Evolutionary conservation across 148 eudicot species (phyloP), one percentile per base, ranked within the genome.

Genomic region (Vaccinium vitisidaea): DNA sequence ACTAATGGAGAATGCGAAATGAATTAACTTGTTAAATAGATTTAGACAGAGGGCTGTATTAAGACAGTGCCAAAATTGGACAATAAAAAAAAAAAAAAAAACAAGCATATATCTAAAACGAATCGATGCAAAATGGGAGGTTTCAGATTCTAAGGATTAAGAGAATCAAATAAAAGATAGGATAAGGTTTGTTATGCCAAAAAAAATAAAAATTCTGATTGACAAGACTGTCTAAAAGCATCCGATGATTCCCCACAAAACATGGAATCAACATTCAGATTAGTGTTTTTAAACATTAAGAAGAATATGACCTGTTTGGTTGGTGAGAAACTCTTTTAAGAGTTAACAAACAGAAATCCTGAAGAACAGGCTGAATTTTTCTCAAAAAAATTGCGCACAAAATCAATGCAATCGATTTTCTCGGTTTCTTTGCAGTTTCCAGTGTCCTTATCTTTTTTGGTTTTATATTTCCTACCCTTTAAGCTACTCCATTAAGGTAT

Each of bases 61-160:
- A 55, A 69, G 67, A 52, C 71, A 70, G 53, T 74, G 46, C 59
- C 73, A 16, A 80, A 48, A 73, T 73, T 80, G 80, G 73, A 85
- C 80, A 80, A 56, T 56, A 36, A 5, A 84, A 65, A 65, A 63
- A 61, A 27, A 65, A 15, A 4, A 63, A 61, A 27, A 65, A 15
- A 4, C n/a, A 83, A 21, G 63, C 71, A 70, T 43, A 77, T 80
- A 81, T 80, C 77, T 79, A 55, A 80, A 54, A 36, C 71, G 71
- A 85, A 74, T 85, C 74, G 56, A 21, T 25, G 52, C 80, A 70
- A 73, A 80, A 77, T 30, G 52, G 25, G 46, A 74, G 36, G 75
- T 74, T 56, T 85, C 70, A 32, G 50, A 18, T 53, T 23, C 83
- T 9, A 27, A 58, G 58, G 30, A 13, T 70, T 56, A 46, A 46